Evolutionary conservation across 495 filamentous ascomycete genomes (phyloP).

Genomic region (Xylaria nigripes): DNA sequence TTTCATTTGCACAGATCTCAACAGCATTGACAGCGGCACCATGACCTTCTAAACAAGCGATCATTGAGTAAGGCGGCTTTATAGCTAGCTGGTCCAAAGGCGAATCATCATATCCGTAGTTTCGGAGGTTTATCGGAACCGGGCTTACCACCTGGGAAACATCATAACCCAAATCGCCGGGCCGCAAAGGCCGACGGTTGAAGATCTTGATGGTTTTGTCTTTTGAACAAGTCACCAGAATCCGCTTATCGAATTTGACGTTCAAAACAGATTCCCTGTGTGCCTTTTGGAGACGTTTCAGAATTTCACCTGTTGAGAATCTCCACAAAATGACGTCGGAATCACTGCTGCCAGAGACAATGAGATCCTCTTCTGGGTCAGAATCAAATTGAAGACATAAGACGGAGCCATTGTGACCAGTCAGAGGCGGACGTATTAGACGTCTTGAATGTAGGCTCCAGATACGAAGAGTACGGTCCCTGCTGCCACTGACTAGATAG

Average conservation of each 20-base stretch:
- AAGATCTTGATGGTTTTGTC: constrained; percentile 95
- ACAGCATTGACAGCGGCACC: constrained; percentile 92
- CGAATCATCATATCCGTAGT: constrained; percentile 41
- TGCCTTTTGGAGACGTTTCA: constrained; percentile 64
- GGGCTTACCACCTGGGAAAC: constrained; percentile 36
- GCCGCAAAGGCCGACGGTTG: constrained; percentile 64
- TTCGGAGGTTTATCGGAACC: constrained; percentile 41
- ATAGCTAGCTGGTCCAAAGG: constrained; percentile 37
- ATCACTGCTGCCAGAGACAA: constrained; percentile 91
- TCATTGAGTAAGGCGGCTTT: constrained; percentile 59
- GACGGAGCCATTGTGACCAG: constrained; percentile 76
- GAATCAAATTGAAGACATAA: constrained; percentile 95
- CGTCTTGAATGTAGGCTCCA: constrained; percentile 84
- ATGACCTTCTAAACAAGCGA: constrained; percentile 75
- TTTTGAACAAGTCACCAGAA: constrained; percentile 93
- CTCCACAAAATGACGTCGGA: constrained; percentile 82
- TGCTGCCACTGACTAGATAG: constrained; percentile 87
- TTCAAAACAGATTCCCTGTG: constrained; percentile 93
- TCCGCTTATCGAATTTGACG: constrained; percentile 82
- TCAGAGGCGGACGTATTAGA: constrained; percentile 59
- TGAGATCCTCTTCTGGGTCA: constrained; percentile 77
- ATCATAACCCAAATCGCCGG: constrained; percentile 59
- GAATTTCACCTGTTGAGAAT: constrained; percentile 77
- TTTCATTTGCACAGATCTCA: constrained; percentile 74
- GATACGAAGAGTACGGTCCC: constrained; percentile 78